Conservation (phyloP, 768 basidiomycete genomes). For the Leucosporidium creatinivorum region DNA sequence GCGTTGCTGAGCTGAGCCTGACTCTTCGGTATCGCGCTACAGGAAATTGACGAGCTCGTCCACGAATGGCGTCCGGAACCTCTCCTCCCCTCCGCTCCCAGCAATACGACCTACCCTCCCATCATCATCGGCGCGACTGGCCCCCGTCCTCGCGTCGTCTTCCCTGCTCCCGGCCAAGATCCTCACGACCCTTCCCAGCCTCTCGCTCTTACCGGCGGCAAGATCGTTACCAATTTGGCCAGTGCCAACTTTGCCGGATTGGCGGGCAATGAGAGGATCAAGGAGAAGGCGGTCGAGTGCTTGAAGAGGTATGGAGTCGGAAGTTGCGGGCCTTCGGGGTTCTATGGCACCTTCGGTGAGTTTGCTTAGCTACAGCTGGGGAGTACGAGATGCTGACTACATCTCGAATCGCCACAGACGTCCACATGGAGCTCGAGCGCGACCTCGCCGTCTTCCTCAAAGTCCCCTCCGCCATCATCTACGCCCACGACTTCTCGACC, state of each 20-base stretch:
- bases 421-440: constrained; percentile 80
- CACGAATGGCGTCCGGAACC: constrained; percentile 90
- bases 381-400: not conserved
- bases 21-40: not conserved
- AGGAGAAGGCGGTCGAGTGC: constrained; percentile 73
- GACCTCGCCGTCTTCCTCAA: constrained; percentile 87
- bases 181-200: constrained; percentile 28
- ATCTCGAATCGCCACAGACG: constrained; percentile 51
- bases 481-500: constrained; percentile 87
- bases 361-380: constrained; percentile 17
- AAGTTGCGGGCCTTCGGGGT: constrained; percentile 91
- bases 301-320: constrained; percentile 85
- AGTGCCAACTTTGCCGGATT: constrained; percentile 88
- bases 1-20: not conserved
- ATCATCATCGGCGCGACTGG: constrained; percentile 72
- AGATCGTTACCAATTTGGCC: constrained; percentile 74
- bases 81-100: constrained; percentile 54
- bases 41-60: constrained; percentile 96
- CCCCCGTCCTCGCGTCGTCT: constrained; percentile 66
- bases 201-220: constrained; percentile 47
- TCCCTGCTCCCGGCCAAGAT: constrained; percentile 30
- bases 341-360: constrained; percentile 91
- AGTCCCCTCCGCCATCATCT: constrained; percentile 79
- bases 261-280: constrained; percentile 77
- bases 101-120: constrained; percentile 70